phyloP scores from a whole-genome alignment of 2,329 filamentous ascomycete genomes.

The Aureobasidium sp. region DNA sequence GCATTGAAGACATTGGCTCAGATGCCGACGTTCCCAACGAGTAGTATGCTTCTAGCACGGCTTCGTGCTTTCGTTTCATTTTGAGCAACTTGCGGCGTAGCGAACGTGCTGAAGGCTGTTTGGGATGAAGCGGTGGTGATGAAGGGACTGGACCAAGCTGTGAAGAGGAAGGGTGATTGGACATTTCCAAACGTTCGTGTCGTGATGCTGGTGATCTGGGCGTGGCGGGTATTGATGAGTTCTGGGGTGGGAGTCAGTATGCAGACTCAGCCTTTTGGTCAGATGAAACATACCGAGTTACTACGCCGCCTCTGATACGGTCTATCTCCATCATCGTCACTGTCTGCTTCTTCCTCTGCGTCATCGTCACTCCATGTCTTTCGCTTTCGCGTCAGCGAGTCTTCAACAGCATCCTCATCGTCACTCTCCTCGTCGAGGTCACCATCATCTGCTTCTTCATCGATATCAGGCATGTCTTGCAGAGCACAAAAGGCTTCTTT shows the following conservation, averaged over 20 bases:
- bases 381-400: constrained; percentile 31
- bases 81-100: constrained; percentile 67
- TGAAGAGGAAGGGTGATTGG: constrained; percentile 35
- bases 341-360: constrained; percentile 25
- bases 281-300: constrained; percentile 64
- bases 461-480: constrained; percentile 82
- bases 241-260: constrained; percentile 28
- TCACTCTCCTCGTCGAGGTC: constrained; percentile 54
- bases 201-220: constrained; percentile 31
- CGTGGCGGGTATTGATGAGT: constrained; percentile 61
- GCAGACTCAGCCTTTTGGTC: neutral
- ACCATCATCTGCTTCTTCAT: constrained; percentile 61
- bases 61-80: constrained; percentile 70
- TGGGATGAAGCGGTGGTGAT: constrained; percentile 52
- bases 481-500: constrained; percentile 78
- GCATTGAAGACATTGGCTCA: constrained; percentile 87
- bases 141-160: constrained; percentile 37
- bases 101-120: constrained; percentile 61
- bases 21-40: constrained; percentile 82
- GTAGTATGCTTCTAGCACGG: constrained; percentile 74
- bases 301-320: constrained; percentile 76
- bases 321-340: constrained; percentile 62
- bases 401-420: constrained; percentile 35
- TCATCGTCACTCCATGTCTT: constrained; percentile 33
- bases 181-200: constrained; percentile 18